Evolutionary conservation across 371 early-diverging fungal species (phyloP).

Genomic region (Rhizomucor pusillus): DNA sequence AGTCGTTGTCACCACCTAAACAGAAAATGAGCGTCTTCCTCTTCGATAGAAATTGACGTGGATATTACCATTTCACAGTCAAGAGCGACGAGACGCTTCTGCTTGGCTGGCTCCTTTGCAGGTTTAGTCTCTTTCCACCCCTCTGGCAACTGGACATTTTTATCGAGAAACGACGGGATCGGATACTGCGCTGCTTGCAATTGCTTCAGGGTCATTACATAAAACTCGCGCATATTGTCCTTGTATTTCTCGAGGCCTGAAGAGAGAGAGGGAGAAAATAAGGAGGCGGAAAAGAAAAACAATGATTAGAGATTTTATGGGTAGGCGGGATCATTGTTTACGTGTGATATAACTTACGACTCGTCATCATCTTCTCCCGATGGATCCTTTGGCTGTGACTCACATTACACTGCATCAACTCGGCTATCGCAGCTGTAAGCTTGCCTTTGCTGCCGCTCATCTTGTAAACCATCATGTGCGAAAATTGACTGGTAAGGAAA

Average conservation of each 20-base stretch:
- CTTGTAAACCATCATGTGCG: conserved; percentile 34
- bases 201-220: conserved; percentile 47
- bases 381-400: conserved; percentile 6
- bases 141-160: conserved; percentile 22
- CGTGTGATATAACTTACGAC: too few species aligned
- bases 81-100: conserved; percentile 55
- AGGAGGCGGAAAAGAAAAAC: background rate
- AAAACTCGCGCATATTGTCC: conserved; percentile 44
- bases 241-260: conserved; percentile 17
- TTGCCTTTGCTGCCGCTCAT: conserved; percentile 24
- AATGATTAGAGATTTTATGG: too few species aligned
- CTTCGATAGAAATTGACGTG: conserved; percentile 20
- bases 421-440: conserved; percentile 27
- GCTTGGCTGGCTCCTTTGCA: conserved; percentile 13
- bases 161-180: conserved; percentile 49
- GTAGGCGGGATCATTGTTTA: too few species aligned
- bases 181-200: conserved; percentile 50
- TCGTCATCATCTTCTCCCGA: conserved; percentile 16
- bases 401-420: conserved; percentile 34
- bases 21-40: conserved; percentile 9
- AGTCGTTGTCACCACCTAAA: conserved; percentile 56
- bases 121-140: conserved; percentile 60
- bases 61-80: conserved; percentile 83
- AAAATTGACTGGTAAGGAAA: conserved; percentile 22
- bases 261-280: background rate